Base-by-base conservation (phyloP, 1,139 yeast species). In the Kurtzmaniella quercitrusa region DNA sequence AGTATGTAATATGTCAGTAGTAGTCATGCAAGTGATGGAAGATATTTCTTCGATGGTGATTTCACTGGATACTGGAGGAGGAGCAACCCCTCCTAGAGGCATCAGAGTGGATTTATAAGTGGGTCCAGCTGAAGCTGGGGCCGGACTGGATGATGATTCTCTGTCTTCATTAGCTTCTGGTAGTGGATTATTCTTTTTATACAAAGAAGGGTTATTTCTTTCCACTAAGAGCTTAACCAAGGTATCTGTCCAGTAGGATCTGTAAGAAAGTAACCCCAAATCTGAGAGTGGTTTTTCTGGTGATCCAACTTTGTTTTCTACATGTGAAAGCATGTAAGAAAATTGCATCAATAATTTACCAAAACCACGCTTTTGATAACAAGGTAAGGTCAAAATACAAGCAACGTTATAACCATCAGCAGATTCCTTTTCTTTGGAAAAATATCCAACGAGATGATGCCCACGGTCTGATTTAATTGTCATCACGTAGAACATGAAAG, bases 261-360 rank as follows among this genome's bases (percentile, higher is more conserved):
- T 81, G 60, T 94, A 93, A 3, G 96, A 87, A 41, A 93, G 73
- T 31, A 93, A 71, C 29, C 99, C 99, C 58, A 93, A 74, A 73
- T 93, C 98, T 0, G 97, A 89, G 27, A 93, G 71, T 2, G 99
- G 99, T 57, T 94, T 94, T 65, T 93, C 99, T 0, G 98, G 99
- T 0, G 97, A 89, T 0, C 99, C 99, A 2, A 83, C 80, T 60
- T 91, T 93, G 46, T 84, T 84, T 58, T 94, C 98, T 46, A 82
- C 85, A 56, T 83, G 81, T 1, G 97, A 86, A 40, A 93, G 70
- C 70, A 88, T 91, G 59, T 93, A 93, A 4, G 96, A 88, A 61
- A 94, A 93, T 56, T 93, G 96, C 54, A 94, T 93, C 50, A 93
- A 73, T 37, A 94, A 70, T 53, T 91, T 83, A 48, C 98, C 98